A percentile compares a stretch with the other conserved stretches of the same genome.
phyloP scores from a whole-genome alignment of 768 basidiomycete species.

The Leccinum ochraceum region DNA sequence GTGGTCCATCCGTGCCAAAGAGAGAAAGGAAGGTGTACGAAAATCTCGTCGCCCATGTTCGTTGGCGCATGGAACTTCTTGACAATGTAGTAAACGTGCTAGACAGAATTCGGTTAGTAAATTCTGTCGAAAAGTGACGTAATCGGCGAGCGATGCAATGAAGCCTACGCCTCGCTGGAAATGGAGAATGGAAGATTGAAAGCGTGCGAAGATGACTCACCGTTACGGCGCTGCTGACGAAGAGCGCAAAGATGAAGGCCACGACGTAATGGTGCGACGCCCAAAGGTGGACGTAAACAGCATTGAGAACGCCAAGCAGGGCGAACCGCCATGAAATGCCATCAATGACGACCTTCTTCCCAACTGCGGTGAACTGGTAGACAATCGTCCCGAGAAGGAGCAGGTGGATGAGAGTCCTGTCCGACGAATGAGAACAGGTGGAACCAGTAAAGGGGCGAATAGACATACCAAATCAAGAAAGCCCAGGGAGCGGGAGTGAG shows the following conservation, averaged over 20 bases:
- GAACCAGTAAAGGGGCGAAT: not conserved
- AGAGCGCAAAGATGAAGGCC: conserved; percentile 87
- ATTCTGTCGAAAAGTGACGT: conserved; percentile 2
- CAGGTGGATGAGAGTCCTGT: conserved; percentile 84
- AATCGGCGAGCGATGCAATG: not conserved
- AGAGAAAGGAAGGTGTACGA: conserved; percentile 94
- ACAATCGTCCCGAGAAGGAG: conserved; percentile 89
- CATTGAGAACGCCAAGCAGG: conserved; percentile 82
- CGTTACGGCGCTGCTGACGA: conserved; percentile 76
- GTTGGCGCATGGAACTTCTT: conserved; percentile 81
- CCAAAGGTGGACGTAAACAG: conserved; percentile 90
- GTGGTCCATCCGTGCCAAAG: conserved; percentile 95
- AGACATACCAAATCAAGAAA: conserved; percentile 80
- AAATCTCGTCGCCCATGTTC: conserved; percentile 73
- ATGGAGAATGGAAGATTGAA: conserved; percentile 18
- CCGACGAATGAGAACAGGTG: conserved; percentile 17
- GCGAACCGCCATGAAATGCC: conserved; percentile 92
- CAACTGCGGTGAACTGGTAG: conserved; percentile 82
- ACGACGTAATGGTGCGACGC: conserved; percentile 67
- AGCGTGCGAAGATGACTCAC: conserved; percentile 26
- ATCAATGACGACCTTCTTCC: conserved; percentile 80
- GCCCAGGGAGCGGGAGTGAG: conserved; percentile 94
- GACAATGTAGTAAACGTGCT: conserved; percentile 94
- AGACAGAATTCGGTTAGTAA: conserved; percentile 16
- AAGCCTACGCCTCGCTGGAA: conserved; percentile 6